Evolutionary conservation across 441 rosid genomes (phyloP).

Genomic region (Kokia cookei): DNA sequence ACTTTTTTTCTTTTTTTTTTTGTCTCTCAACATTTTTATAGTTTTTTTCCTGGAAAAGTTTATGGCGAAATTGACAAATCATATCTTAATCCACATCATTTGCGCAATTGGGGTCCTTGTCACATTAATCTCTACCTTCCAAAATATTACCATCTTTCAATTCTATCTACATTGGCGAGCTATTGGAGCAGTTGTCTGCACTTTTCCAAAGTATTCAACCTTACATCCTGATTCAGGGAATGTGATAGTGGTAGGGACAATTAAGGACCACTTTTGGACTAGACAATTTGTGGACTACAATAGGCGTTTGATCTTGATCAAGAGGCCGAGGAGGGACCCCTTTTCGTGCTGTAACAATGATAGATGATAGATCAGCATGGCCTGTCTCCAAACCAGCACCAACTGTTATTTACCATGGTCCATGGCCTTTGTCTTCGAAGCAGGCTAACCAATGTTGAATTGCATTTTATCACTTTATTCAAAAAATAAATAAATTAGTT

Average conservation of each 20-base stretch:
- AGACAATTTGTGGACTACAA: neutral
- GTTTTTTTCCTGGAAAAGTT: neutral
- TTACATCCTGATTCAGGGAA: neutral
- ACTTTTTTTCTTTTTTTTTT: neutral
- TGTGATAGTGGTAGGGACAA: neutral
- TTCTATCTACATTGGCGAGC: neutral
- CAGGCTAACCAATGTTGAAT: no score
- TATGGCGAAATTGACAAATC: neutral
- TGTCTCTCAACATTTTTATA: neutral
- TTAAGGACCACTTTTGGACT: neutral
- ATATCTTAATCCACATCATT: neutral
- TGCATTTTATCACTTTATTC: rapidly evolving
- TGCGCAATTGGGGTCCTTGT: neutral
- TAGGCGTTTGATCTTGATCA: neutral
- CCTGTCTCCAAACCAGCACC: neutral
- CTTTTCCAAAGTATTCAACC: neutral
- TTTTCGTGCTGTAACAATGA: neutral
- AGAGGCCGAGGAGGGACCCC: neutral
- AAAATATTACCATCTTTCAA: neutral
- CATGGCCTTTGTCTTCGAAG: neutral
- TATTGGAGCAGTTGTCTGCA: neutral
- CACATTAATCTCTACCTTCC: neutral
- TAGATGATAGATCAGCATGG: neutral
- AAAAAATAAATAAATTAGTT: no score
- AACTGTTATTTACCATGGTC: neutral